Conservation (phyloP, 345 rosid genomes). For the Carallia pectinifolia region DNA sequence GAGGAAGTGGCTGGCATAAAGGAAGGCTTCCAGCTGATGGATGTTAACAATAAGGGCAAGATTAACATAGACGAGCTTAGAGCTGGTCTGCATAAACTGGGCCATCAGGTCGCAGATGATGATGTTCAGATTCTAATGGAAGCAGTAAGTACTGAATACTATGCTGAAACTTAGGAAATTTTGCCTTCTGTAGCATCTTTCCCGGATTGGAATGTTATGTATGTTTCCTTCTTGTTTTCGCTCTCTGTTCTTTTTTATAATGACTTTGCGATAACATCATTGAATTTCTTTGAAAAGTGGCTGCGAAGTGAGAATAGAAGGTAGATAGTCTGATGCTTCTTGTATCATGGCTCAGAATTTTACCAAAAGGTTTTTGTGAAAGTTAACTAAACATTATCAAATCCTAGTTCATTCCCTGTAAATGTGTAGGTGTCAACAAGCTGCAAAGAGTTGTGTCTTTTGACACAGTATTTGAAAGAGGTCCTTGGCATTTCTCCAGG, state of each 20-base stretch:
- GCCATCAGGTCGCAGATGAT: constrained; percentile 27
- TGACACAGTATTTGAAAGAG: neutral
- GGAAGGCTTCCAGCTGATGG: constrained; percentile 36
- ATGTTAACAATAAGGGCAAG: constrained; percentile 29
- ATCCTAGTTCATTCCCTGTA: constrained; percentile 1
- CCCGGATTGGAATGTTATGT: no score
- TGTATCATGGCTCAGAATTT: neutral
- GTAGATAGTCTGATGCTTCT: neutral
- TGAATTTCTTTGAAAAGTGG: neutral
- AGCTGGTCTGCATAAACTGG: constrained; percentile 31
- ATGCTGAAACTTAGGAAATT: neutral
- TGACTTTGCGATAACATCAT: neutral
- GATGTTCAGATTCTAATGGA: constrained; percentile 35
- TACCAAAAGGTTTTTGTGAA: neutral
- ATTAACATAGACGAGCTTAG: constrained; percentile 29
- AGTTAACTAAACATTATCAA: neutral
- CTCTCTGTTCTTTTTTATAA: no score
- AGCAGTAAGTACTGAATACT: constrained; percentile 24
- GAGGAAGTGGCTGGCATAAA: constrained; percentile 38
- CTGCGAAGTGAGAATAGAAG: neutral
- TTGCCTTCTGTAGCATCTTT: neutral
- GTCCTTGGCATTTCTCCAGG: neutral
- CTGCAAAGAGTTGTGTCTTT: neutral
- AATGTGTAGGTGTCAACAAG: neutral
- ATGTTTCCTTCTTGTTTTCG: no score